Conservation (phyloP, 2,329 filamentous ascomycete species). For the Aspergillus fijiensis region DNA sequence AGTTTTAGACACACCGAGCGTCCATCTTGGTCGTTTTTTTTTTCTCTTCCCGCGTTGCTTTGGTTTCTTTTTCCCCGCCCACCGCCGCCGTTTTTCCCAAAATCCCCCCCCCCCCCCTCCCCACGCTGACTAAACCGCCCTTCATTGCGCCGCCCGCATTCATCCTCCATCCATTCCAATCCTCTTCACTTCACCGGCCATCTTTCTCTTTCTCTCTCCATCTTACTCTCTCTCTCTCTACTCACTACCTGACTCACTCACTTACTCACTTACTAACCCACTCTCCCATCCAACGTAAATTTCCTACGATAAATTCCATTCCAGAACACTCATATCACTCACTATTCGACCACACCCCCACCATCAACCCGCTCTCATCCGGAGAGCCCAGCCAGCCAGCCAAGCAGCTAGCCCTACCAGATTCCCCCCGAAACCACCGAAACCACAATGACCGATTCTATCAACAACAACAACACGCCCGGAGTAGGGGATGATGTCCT, state of each 20-base stretch:
- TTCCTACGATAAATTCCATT: not conserved
- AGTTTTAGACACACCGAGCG: not conserved
- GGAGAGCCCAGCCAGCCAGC: not conserved
- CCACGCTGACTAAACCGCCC: slow-evolving; percentile 8
- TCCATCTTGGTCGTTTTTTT: slow-evolving; percentile 6
- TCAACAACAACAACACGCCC: slow-evolving; percentile 8
- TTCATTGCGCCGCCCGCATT: slow-evolving; percentile 6
- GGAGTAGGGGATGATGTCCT: slow-evolving; percentile 32
- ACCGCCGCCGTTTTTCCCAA: not conserved
- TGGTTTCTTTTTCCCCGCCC: slow-evolving; percentile 1
- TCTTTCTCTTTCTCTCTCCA: not conserved
- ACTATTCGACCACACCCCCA: not conserved
- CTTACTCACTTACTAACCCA: not conserved
- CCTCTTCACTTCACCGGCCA: too few relatives aligned
- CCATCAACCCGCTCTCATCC: not conserved
- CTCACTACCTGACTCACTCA: not conserved
- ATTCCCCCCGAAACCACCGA: not conserved
- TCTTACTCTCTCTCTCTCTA: not conserved
- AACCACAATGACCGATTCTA: slow-evolving; percentile 32
- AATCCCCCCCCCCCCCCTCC: not conserved
- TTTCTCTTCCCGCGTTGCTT: not conserved
- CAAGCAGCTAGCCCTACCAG: too few relatives aligned
- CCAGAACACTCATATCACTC: not conserved
- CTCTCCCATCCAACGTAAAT: not conserved
- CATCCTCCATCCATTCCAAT: slow-evolving; percentile 2